Conservation (phyloP, 768 basidiomycete species). For the Piloderma croceum region DNA sequence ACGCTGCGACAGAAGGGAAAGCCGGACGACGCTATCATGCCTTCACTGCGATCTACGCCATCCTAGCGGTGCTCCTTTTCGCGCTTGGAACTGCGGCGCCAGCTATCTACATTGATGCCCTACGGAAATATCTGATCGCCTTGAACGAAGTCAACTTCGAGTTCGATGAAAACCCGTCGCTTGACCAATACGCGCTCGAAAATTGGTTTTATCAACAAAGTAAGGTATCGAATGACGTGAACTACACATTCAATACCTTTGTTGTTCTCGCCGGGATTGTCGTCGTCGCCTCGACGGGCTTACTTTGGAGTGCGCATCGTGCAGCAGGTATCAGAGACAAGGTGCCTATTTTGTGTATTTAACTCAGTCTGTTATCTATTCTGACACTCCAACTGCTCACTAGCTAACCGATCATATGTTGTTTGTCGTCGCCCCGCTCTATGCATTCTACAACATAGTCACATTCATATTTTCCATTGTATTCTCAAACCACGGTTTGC, state of each 20-base stretch:
- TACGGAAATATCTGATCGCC: constrained; percentile 1
- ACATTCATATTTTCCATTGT: constrained; percentile 13
- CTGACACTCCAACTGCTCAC: not conserved
- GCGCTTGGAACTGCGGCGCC: constrained; percentile 9
- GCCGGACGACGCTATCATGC: constrained; percentile 6
- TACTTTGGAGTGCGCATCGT: constrained; percentile 7
- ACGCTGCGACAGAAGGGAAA: constrained; percentile 9
- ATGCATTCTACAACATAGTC: constrained; percentile 1
- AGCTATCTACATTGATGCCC: constrained; percentile 6
- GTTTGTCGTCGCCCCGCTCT: constrained; percentile 9
- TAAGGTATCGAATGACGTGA: too few relatives aligned
- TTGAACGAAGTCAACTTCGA: not conserved
- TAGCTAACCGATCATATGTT: constrained; percentile 10
- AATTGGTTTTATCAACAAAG: too few relatives aligned
- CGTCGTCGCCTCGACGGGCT: constrained; percentile 6
- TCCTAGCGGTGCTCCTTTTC: constrained; percentile 10
- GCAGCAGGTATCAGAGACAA: constrained; percentile 8
- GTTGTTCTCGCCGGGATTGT: constrained; percentile 9
- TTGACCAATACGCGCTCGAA: too few relatives aligned
- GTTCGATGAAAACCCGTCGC: too few relatives aligned
- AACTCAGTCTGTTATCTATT: not conserved
- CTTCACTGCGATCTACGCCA: too few relatives aligned
- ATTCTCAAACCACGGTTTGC: constrained; percentile 10
- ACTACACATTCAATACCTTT: constrained; percentile 5
- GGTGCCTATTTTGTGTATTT: not conserved